Base-by-base conservation (phyloP, 164 flowering plant species). In the Dillenia turbinata region DNA sequence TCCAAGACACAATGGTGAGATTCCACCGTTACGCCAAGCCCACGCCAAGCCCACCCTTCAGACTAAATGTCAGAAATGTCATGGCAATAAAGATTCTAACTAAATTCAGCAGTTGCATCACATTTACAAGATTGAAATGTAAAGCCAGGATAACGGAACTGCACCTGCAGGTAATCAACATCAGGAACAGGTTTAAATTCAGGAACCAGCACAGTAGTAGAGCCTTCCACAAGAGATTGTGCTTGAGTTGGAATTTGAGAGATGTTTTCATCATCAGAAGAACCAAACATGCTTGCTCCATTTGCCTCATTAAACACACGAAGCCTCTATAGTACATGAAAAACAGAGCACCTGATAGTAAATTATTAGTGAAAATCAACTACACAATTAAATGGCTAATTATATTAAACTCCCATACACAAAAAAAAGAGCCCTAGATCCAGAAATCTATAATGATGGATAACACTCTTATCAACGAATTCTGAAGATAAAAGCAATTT, bases 111-210 rank as follows among this genome's bases (percentile, higher is more conserved):
- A 5, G 5, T 33, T 4, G 40, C 40, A 33, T 4, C 40, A 33
- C 40, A 33, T 4, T 33, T 7, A 5, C 40, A 33, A 33, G 40
- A 33, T 4, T 33, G 40, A 33, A 7, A 33, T 33, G 40, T 33
- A 33, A 33, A 33, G 40, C 40, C 0, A 33, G 40, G 40, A 6
- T 33, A 33, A 33, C 0, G 40, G 7, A 33, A 33, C 40, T 60
- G 58, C 14, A 89, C 98, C 97, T 94, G 98, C 44, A 94, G 71
- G 71, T 94, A 94, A 69, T 94, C 98, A 6, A 90, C 88, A 73
- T 94, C 98, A 52, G 86, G 80, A 33, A 69, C 62, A 40, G 96
- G 87, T 67, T 79, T 87, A 64, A 69, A 78, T 68, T 94, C 95
- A 47, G 95, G 71, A 2, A 84, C 85, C 66, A 80, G 48, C 64